These are phyloP conservation scores for Euphorbia tirucalli DNA, from an alignment of 345 rosid genomes.

Conservation along the genomic window DNA sequence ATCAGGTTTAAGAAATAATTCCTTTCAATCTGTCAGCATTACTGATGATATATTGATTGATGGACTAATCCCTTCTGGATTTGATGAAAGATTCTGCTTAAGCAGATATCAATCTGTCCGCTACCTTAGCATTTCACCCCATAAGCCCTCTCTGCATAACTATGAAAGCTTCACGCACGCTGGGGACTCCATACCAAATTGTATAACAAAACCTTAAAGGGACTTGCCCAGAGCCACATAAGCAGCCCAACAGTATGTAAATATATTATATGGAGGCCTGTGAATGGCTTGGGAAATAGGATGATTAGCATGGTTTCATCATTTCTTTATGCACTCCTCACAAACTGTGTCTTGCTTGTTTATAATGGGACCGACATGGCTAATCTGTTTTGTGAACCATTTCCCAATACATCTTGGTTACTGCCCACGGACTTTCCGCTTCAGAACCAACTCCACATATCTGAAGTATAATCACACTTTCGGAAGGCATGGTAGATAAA, in stretches of 20 bases:
- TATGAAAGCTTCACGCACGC: constrained; percentile 24
- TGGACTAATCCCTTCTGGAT: constrained; percentile 16
- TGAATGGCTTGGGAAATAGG: constrained; percentile 30
- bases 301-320: constrained; percentile 22
- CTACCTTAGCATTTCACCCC: constrained; percentile 16
- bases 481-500: background rate
- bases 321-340: constrained; percentile 29
- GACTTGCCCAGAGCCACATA: constrained; percentile 4
- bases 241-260: constrained; percentile 7
- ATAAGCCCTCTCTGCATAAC: constrained; percentile 20
- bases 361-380: constrained; percentile 17
- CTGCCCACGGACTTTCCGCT: constrained; percentile 19
- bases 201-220: constrained; percentile 8
- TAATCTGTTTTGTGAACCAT: constrained; percentile 29
- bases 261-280: constrained; percentile 22
- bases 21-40: background rate
- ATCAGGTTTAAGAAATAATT: too few species aligned
- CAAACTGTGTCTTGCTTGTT: constrained; percentile 19
- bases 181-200: constrained; percentile 23
- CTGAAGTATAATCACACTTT: background rate
- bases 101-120: constrained; percentile 21
- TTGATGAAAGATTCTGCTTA: constrained; percentile 24
- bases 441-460: background rate
- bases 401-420: constrained; percentile 22
- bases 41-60: background rate